Conservation (phyloP, 2,329 filamentous ascomycete species). For the Aaosphaeria pasadenensis region DNA sequence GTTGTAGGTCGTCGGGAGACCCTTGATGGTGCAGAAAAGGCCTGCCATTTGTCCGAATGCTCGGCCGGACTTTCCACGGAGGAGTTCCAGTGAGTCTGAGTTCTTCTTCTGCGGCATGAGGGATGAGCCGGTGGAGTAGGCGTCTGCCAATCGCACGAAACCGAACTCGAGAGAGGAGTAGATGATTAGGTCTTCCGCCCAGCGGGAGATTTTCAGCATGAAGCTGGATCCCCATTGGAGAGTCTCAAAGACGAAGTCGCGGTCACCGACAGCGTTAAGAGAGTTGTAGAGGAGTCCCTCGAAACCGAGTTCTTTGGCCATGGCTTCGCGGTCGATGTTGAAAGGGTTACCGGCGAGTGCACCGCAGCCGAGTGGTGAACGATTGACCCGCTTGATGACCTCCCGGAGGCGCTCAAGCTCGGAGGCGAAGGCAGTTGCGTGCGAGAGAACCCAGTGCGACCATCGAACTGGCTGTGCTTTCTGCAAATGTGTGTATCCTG, state of each 20-base stretch:
- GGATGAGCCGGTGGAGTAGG: conserved; percentile 73
- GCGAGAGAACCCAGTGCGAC: conserved; percentile 77
- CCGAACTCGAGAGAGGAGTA: conserved; percentile 75
- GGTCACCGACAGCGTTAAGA: conserved; percentile 71
- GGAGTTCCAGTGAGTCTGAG: conserved; percentile 68
- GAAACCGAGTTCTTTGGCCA: conserved; percentile 79
- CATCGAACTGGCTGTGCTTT: conserved; percentile 77
- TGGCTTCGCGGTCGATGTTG: conserved; percentile 72
- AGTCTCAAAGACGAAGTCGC: conserved; percentile 79
- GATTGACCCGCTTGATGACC: conserved; percentile 71
- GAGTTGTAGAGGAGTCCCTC: conserved; percentile 72
- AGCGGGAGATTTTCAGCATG: conserved; percentile 76
- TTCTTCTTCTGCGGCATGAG: conserved; percentile 88
- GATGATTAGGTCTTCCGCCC: conserved; percentile 83
- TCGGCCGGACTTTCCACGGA: conserved; percentile 74
- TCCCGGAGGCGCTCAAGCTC: conserved; percentile 77
- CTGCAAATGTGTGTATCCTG: conserved; percentile 85
- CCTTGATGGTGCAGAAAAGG: conserved; percentile 72
- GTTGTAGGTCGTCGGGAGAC: conserved; percentile 80
- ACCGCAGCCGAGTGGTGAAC: conserved; percentile 67
- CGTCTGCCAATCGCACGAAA: conserved; percentile 73
- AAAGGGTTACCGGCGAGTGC: conserved; percentile 82
- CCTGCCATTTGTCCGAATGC: conserved; percentile 80
- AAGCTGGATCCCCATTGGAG: conserved; percentile 77
- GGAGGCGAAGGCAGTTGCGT: conserved; percentile 66